Evolutionary conservation across 768 basidiomycete genomes (phyloP), one percentile per base, ranked within the genome.

Genomic region (Austroboletus eburneus): DNA sequence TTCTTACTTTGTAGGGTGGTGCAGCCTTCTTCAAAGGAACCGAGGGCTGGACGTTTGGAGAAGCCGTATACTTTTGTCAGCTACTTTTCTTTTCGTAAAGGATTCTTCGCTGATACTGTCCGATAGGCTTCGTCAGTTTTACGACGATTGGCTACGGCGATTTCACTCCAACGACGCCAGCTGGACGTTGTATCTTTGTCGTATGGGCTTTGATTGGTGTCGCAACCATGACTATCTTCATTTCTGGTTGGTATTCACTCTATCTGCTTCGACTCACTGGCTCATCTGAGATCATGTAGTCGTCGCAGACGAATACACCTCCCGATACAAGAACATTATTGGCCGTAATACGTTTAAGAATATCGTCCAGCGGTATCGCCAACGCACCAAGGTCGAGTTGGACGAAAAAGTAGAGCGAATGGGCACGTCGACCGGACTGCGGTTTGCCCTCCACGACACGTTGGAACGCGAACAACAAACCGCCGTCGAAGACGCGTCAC

Each of bases 141-240:
- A 78, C 79, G 1, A 87, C 84, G 1, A 80, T 89, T 23, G 88
- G 87, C 13, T 87, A 82, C 52, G 82, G 78, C 64, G 87, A 90
- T 56, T 68, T 73, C 13, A 52, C 76, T 0, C 87, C 86, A 0
- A 58, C 61, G 41, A 81, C 84, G 0, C 78, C 83, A 10, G 79
- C 83, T 3, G 89, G 88, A 10, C 78, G 86, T 20, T 78, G 84
- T 13, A 73, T 91, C 27, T 91, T 91, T 60, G 75, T 89, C 33
- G 77, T 80, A 3, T 90, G 88, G 88, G 84, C 87, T 0, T 63
- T 91, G 29, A 65, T 88, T 7, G 89, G 87, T 14, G 82, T 89
- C 13, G 85, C 74, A 2, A 79, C 85, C 1, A 78, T 90, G 79
- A 87, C 88, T 0, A 79, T 86, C 22, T 69, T 89, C 13, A 73